Conservation (phyloP, 805 yeast species). For the Spencermartinsiella europaea region DNA sequence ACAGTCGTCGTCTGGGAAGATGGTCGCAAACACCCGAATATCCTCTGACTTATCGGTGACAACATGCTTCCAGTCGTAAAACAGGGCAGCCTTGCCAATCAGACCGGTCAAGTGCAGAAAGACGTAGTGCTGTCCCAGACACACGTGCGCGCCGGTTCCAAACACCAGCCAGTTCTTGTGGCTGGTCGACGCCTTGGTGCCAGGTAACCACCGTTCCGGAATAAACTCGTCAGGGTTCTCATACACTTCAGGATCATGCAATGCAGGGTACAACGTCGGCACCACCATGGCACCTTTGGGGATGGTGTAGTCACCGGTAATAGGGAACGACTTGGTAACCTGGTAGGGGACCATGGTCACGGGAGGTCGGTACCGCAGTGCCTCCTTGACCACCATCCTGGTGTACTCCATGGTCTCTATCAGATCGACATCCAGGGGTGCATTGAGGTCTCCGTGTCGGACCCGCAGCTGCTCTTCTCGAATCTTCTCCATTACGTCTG, state of each 20-base stretch:
- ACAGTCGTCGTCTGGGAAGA: conserved; percentile 95
- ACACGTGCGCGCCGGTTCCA: conserved; percentile 95
- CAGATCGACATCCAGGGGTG: conserved; percentile 59
- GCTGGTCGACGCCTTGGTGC: conserved; percentile 67
- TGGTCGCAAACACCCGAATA: conserved; percentile 94
- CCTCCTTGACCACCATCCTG: conserved; percentile 82
- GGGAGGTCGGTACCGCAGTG: conserved; percentile 94
- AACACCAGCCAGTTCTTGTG: conserved; percentile 94
- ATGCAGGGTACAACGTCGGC: conserved; percentile 91
- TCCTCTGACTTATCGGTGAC: conserved; percentile 83
- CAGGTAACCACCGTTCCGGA: conserved; percentile 90
- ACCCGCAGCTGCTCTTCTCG: conserved; percentile 88
- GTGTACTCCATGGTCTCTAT: conserved; percentile 88
- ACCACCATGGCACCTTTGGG: conserved; percentile 98
- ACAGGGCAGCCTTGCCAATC: conserved; percentile 85
- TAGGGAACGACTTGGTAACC: conserved; percentile 80
- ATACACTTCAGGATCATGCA: conserved; percentile 96
- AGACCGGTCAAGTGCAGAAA: conserved; percentile 82
- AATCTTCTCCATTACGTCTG: conserved; percentile 78
- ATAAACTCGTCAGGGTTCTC: conserved; percentile 90
- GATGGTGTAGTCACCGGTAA: conserved; percentile 76
- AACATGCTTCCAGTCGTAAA: conserved; percentile 74
- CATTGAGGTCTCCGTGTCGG: conserved; percentile 68
- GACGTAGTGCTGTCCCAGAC: conserved; percentile 93
- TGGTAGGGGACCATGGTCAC: conserved; percentile 97